phyloP scores from a whole-genome alignment of 805 yeast genomes.

The Tetrapisispora fleetii region DNA sequence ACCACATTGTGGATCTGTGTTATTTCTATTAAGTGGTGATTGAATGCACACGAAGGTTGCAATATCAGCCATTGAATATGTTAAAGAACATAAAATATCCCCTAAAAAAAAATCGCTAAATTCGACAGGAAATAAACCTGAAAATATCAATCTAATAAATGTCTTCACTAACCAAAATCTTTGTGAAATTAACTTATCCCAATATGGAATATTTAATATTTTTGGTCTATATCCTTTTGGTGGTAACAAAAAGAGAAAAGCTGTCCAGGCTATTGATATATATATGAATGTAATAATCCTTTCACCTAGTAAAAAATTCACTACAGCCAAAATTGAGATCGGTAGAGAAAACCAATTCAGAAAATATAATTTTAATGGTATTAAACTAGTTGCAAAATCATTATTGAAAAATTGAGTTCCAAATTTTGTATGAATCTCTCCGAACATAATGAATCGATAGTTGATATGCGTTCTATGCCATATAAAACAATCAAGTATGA shows the following conservation, averaged over 20 bases:
- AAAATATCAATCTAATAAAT: slow-evolving; percentile 57
- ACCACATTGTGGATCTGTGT: slow-evolving; percentile 52
- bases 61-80: slow-evolving; percentile 78
- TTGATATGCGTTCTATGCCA: slow-evolving; percentile 75
- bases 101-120: slow-evolving; percentile 91
- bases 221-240: slow-evolving; percentile 1
- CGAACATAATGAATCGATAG: slow-evolving; percentile 72
- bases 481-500: slow-evolving; percentile 58
- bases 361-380: slow-evolving; percentile 42
- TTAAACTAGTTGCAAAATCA: slow-evolving; percentile 30
- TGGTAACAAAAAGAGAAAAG: slow-evolving; percentile 14
- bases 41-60: slow-evolving; percentile 82
- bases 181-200: slow-evolving; percentile 38
- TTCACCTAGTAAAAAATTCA: slow-evolving; percentile 55
- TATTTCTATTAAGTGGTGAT: slow-evolving; percentile 32
- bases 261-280: slow-evolving; percentile 31
- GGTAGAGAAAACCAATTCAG: slow-evolving; percentile 51
- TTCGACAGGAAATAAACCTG: slow-evolving; percentile 91
- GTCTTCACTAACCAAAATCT: slow-evolving; percentile 72
- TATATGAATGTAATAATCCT: slow-evolving; percentile 65
- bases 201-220: slow-evolving; percentile 18
- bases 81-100: slow-evolving; percentile 79
- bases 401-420: slow-evolving; percentile 31
- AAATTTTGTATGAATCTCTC: slow-evolving; percentile 64
- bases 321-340: slow-evolving; percentile 57